These are phyloP conservation scores for Suillus fuscotomentosus DNA, from an alignment of 768 basidiomycete species.

Conservation along the genomic window DNA sequence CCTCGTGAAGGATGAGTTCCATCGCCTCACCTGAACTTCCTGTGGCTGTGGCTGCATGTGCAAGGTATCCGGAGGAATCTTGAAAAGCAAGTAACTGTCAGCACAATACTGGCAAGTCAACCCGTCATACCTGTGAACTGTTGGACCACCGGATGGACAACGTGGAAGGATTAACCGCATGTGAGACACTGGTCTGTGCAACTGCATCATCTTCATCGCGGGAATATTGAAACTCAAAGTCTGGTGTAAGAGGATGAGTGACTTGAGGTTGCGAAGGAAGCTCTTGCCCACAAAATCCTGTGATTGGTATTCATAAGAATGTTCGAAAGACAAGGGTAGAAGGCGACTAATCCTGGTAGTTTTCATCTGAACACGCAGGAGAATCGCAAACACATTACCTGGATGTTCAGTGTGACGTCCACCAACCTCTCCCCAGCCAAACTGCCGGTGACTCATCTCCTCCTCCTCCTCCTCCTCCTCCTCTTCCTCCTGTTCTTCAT, in stretches of 20 bases:
- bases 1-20: not conserved
- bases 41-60: not conserved
- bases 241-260: not conserved
- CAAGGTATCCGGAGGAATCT: not conserved
- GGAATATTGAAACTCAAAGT: not conserved
- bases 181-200: not conserved
- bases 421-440: not conserved
- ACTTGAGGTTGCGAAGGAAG: not conserved
- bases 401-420: not conserved
- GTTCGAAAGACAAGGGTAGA: not conserved
- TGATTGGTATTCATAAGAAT: not conserved
- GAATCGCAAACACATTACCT: not conserved
- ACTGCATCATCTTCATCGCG: not conserved
- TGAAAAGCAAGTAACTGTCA: not conserved
- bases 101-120: not conserved
- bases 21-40: not conserved
- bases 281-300: not conserved
- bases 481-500: no score
- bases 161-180: not conserved
- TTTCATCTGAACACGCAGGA: no score
- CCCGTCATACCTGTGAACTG: not conserved
- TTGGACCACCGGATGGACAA: not conserved
- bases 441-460: not conserved
- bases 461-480: not conserved
- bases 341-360: not conserved